These are phyloP conservation scores for Paramecium tetraurelia DNA, from an alignment of 73 alveolate species.

Conservation along the genomic window DNA sequence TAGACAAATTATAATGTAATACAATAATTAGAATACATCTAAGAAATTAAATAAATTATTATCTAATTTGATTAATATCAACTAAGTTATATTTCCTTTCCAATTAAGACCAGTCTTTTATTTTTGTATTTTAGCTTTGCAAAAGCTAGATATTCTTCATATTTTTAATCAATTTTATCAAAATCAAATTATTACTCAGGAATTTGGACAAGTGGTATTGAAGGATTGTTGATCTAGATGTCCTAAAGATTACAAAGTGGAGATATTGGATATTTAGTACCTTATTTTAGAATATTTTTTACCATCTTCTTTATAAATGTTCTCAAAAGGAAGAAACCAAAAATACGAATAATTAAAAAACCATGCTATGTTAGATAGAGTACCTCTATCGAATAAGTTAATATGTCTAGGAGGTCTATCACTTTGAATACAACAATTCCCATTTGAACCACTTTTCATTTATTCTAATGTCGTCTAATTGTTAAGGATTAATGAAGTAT, in stretches of 20 bases:
- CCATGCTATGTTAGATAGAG: slow-evolving; percentile 21
- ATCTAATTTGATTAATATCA: background rate
- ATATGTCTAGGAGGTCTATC: background rate
- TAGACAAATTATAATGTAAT: background rate
- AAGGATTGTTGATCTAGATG: background rate
- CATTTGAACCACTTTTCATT: slow-evolving; percentile 25
- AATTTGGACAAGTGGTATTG: background rate
- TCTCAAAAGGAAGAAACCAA: slow-evolving; percentile 42
- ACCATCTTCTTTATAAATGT: slow-evolving; percentile 29
- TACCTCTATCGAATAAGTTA: slow-evolving; percentile 58
- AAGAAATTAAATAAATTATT: background rate
- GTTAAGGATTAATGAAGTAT: background rate
- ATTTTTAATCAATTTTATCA: background rate
- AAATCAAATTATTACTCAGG: background rate
- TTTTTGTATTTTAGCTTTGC: background rate
- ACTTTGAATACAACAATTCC: background rate
- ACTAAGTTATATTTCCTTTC: background rate
- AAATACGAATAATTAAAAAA: background rate
- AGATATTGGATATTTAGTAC: slow-evolving; percentile 30
- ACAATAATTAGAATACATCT: background rate
- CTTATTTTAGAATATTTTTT: background rate
- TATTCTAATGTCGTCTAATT: slow-evolving; percentile 44
- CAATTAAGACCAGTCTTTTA: background rate
- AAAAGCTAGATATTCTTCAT: background rate
- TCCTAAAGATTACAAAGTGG: slow-evolving; percentile 42